Conservation (phyloP, 2,329 filamentous ascomycete genomes). For the Neonectria hederae region DNA sequence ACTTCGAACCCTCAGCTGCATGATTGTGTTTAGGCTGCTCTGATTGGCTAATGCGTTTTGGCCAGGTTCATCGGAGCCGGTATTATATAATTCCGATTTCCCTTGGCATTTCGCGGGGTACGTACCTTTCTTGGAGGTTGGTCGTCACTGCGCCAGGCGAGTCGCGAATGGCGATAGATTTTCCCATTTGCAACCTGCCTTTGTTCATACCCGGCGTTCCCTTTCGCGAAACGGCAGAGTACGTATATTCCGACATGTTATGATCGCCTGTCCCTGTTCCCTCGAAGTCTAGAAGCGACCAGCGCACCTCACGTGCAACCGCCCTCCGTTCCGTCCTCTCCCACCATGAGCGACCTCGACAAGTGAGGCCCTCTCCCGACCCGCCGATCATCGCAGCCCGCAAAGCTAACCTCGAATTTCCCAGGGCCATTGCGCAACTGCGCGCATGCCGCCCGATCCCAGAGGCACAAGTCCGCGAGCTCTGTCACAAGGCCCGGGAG, state of each 20-base stretch:
- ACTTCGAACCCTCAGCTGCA: slow-evolving; percentile 26
- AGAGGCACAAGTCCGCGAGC: slow-evolving; percentile 91
- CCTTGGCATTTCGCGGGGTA: slow-evolving; percentile 16
- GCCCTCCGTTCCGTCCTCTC: slow-evolving; percentile 7
- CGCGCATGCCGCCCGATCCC: slow-evolving; percentile 96
- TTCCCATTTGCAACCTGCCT: slow-evolving; percentile 24
- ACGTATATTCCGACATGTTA: slow-evolving; percentile 38
- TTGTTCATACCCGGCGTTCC: slow-evolving; percentile 9
- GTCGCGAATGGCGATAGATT: slow-evolving; percentile 30
- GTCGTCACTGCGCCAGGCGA: slow-evolving; percentile 16
- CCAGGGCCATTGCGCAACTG: slow-evolving; percentile 91
- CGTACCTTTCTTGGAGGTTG: slow-evolving; percentile 26
- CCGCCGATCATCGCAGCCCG: slow-evolving; percentile 12
- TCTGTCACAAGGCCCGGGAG: slow-evolving; percentile 97
- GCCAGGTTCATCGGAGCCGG: slow-evolving; percentile 3
- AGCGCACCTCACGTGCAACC: slow-evolving; percentile 35
- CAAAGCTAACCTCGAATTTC: slow-evolving; percentile 23
- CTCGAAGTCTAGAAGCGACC: slow-evolving; percentile 29
- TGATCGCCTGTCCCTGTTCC: slow-evolving; percentile 27
- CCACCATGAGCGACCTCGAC: slow-evolving; percentile 89
- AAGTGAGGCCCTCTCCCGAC: slow-evolving; percentile 63
- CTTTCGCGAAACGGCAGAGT: slow-evolving; percentile 2
- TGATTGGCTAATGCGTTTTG: slow-evolving; percentile 35
- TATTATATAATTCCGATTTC: slow-evolving; percentile 13
- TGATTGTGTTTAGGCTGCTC: slow-evolving; percentile 28